Evolutionary conservation across 139 green algal genomes (phyloP).

Genomic region (Chlamydomonas sphaeroides): DNA sequence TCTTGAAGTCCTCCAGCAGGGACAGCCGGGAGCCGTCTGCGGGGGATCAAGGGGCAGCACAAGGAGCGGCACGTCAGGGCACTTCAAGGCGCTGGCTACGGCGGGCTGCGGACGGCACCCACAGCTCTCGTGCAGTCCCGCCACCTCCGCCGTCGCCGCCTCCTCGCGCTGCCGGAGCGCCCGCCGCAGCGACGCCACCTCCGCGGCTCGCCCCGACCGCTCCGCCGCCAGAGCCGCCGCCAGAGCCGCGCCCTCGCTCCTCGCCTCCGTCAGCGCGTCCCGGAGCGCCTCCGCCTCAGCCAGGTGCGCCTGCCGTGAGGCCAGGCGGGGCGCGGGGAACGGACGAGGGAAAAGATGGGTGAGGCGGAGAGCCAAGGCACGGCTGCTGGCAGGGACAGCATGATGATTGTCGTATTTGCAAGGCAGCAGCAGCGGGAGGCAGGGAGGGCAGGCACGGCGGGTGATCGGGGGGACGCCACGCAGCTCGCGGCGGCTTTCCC

Average conservation of each 20-base stretch:
- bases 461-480: no score
- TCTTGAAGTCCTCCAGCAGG: slow-evolving; percentile 37
- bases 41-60: no score
- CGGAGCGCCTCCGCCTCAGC: neutral
- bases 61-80: no score
- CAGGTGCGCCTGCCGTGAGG: slow-evolving; percentile 4
- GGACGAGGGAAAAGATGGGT: no score
- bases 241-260: neutral
- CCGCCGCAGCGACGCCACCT: neutral
- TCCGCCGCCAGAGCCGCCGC: neutral
- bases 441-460: no score
- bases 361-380: no score
- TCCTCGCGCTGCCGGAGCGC: neutral
- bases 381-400: no score
- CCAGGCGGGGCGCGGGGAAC: no score
- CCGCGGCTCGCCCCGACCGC: neutral
- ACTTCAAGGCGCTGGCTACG: neutral
- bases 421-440: no score
- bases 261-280: neutral
- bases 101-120: neutral
- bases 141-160: neutral
- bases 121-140: slow-evolving; percentile 27
- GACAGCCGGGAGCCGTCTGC: slow-evolving; percentile 19
- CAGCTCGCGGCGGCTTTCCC: no score
- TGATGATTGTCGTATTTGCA: no score